A percentile compares a stretch with the other conserved stretches of the same genome.
Conservation (phyloP, 305 asterid species). For the Lippia alba region DNA sequence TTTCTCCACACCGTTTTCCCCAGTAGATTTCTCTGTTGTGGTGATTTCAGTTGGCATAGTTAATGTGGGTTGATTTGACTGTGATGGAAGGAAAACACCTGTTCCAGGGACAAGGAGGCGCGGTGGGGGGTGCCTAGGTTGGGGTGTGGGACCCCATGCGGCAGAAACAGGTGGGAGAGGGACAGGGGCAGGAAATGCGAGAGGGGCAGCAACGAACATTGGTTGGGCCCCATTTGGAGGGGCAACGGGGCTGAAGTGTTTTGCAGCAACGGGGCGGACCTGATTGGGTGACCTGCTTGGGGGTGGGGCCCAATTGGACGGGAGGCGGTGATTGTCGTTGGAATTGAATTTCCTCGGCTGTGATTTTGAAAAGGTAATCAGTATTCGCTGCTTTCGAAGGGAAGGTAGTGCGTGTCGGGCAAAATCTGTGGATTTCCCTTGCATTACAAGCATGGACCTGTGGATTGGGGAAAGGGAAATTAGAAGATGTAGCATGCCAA, state of each 20-base stretch:
- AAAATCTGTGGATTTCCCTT: constrained; percentile 76
- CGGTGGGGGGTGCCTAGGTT: constrained; percentile 61
- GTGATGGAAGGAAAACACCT: constrained; percentile 84
- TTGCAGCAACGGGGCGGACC: constrained; percentile 49
- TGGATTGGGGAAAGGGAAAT: constrained; percentile 16
- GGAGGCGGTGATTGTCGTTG: constrained; percentile 41
- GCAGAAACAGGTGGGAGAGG: constrained; percentile 57
- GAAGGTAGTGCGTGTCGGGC: constrained; percentile 75
- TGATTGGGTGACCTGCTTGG: constrained; percentile 66
- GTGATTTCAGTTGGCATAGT: constrained; percentile 36
- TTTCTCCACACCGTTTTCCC: constrained; percentile 35
- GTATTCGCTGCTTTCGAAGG: constrained; percentile 66
- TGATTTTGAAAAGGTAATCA: constrained; percentile 69
- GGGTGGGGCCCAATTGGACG: constrained; percentile 63
- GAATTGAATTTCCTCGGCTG: constrained; percentile 54
- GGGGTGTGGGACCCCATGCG: constrained; percentile 54
- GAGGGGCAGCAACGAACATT: constrained; percentile 55
- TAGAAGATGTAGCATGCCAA: neutral
- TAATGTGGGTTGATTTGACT: constrained; percentile 43
- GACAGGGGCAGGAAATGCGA: constrained; percentile 65
- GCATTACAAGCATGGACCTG: constrained; percentile 76
- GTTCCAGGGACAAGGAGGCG: constrained; percentile 79
- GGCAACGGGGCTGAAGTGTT: constrained; percentile 52
- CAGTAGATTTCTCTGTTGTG: constrained; percentile 34
- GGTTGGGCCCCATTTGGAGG: constrained; percentile 62